Evolutionary conservation across 352 stramenopile genomes (phyloP), one percentile per base, ranked within the genome.

Genomic region (Globisporangium parvum): DNA sequence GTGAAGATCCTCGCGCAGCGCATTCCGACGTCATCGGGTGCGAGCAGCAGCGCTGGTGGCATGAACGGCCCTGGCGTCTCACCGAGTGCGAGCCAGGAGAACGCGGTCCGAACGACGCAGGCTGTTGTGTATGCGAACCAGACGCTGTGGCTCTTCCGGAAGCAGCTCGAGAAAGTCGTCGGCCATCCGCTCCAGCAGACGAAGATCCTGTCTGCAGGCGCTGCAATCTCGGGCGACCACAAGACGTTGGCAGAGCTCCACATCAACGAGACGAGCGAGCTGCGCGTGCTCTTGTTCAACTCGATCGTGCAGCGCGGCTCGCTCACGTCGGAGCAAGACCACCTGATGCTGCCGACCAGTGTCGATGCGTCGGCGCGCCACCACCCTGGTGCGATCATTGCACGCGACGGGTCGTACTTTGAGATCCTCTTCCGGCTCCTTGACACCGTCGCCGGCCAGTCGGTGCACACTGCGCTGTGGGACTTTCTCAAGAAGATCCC

Each of bases 401-500:
- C 81, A 18, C 62, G 65, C 24, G 69, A 92, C 62, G 65, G 58
- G 8, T 72, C 80, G 20, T 93, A 95, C 53, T 93, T 93, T 52
- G 78, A 87, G 18, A 78, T 91, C 31, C 62, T 95, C n/a, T 93
- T 95, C 50, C 76, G 72, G 51, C 76, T 93, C 18, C 67, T 93
- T 14, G 85, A 93, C 52, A 73, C 75, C 18, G 72, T 90, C 1
- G 70, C 74, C 5, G 70, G 69, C 6, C 65, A 87, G 53, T 60
- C 71, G 14, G 79, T 89, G 1, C 83, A 92, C 63, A 75, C 81
- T 45, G 69, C 83, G 17, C 42, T 93, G 37, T 93, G 83, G 78
- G 77, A 86, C 39, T 76, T 95, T 45, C 61, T 95, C 48, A 85
- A 90, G 51, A 88, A 91, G 54, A 82, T 95, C 17, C 85, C 85